A percentile compares a stretch with the other conserved stretches of the same genome.
phyloP scores from a whole-genome alignment of 345 rosid species.

The sweet orange (Citrus sinensis) region DNA sequence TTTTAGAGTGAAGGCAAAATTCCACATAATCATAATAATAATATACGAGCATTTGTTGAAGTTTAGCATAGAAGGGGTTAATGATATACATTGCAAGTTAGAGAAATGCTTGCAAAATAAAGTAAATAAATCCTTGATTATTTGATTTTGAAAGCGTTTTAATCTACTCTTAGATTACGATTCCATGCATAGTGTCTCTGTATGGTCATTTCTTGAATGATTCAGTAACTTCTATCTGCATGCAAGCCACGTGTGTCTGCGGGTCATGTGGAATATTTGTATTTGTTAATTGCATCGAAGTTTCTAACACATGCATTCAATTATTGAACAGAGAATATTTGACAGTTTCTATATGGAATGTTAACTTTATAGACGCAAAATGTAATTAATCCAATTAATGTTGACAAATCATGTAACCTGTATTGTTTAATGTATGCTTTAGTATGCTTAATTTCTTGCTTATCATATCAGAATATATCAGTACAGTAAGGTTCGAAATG shows the following conservation, averaged over 20 bases:
- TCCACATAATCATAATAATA: no score
- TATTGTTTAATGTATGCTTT: not conserved
- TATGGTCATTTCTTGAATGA: not conserved
- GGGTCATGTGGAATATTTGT: not conserved
- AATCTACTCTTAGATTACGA: not conserved
- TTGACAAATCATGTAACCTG: not conserved
- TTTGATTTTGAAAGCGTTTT: not conserved
- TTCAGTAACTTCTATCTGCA: not conserved
- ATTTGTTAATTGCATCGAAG: not conserved
- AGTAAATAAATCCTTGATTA: no score
- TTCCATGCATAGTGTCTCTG: not conserved
- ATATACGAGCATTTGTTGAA: no score
- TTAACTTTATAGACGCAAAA: not conserved
- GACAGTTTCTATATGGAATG: not conserved
- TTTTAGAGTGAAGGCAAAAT: no score
- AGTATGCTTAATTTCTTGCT: not conserved
- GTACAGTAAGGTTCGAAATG: not conserved
- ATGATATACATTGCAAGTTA: no score
- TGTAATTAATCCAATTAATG: not conserved
- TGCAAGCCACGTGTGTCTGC: not conserved
- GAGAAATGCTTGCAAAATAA: no score
- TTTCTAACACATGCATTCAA: not conserved
- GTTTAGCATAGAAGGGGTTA: no score
- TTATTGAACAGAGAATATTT: not conserved
- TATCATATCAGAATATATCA: not conserved